Evolutionary conservation across 805 yeast species (phyloP).

Genomic region (Barnettozyma sucrosica): DNA sequence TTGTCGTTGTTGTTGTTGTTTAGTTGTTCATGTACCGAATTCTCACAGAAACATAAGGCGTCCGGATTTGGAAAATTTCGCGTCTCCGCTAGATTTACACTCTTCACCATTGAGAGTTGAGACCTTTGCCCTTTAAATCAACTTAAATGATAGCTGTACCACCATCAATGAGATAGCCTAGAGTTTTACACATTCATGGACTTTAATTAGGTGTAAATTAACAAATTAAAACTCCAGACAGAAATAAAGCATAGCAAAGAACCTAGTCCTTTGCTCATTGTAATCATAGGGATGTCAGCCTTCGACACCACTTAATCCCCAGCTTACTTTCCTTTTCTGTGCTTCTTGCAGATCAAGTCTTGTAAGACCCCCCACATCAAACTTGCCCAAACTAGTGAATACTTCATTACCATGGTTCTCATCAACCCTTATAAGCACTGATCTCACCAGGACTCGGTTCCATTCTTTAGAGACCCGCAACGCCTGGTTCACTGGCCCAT

Average conservation of each 20-base stretch:
- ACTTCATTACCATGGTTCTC: constrained; percentile 33
- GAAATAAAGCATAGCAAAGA: background rate
- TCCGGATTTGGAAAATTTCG: background rate
- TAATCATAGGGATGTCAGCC: too few relatives aligned
- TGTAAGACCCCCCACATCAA: constrained; percentile 38
- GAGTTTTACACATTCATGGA: too few relatives aligned
- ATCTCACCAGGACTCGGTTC: constrained; percentile 29
- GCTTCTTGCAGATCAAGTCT: constrained; percentile 24
- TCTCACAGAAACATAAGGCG: background rate
- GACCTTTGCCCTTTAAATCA: too few relatives aligned
- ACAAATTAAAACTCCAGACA: background rate
- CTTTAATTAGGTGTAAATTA: too few relatives aligned
- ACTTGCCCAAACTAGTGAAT: constrained; percentile 33
- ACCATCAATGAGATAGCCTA: background rate
- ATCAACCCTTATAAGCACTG: constrained; percentile 27
- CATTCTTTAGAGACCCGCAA: constrained; percentile 28
- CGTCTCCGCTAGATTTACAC: too few relatives aligned
- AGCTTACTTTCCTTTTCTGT: background rate
- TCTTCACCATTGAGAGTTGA: too few relatives aligned
- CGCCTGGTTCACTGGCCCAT: constrained; percentile 20
- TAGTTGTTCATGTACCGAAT: background rate
- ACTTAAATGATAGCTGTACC: too few relatives aligned
- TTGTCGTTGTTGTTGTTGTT: background rate
- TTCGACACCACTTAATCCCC: background rate
- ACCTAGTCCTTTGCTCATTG: background rate